Conservation (phyloP, 2,329 filamentous ascomycete species). For the Penicillium sp. region DNA sequence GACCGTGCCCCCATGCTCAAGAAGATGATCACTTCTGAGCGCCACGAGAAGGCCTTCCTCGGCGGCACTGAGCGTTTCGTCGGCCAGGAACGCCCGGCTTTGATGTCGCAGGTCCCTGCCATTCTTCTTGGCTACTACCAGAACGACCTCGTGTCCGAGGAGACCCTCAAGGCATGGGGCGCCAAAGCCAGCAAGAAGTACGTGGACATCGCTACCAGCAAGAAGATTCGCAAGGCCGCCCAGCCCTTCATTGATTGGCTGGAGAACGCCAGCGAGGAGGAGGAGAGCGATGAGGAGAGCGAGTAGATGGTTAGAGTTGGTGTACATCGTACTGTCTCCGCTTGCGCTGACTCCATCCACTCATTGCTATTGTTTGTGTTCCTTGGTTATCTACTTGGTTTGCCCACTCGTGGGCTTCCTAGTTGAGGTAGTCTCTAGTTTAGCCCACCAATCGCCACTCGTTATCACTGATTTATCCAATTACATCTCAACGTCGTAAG, state of each 20-base stretch:
- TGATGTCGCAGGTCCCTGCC: conserved; percentile 72
- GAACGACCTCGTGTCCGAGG: conserved; percentile 80
- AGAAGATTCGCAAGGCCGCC: conserved; percentile 91
- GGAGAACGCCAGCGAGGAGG: conserved; percentile 65
- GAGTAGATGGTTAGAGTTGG: conserved; percentile 37
- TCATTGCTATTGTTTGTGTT: conserved; percentile 2
- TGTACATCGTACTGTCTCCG: background rate
- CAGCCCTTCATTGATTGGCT: conserved; percentile 95
- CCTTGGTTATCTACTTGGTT: background rate
- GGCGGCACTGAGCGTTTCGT: conserved; percentile 93
- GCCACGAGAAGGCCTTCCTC: conserved; percentile 90
- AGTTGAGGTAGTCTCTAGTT: conserved; percentile 8
- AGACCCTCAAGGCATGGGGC: conserved; percentile 84
- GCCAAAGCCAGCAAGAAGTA: conserved; percentile 98
- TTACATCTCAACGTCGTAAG: background rate
- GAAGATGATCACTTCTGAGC: conserved; percentile 85
- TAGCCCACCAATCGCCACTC: conserved; percentile 21
- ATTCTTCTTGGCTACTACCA: conserved; percentile 88
- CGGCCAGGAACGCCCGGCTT: conserved; percentile 70
- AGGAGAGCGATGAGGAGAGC: conserved; percentile 56
- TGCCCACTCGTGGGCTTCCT: background rate
- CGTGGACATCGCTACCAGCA: conserved; percentile 78
- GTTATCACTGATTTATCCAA: conserved; percentile 17
- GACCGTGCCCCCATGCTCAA: conserved; percentile 81
- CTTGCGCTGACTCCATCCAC: conserved; percentile 1